Evolutionary conservation across 148 eudicot genomes (phyloP).

Genomic region (Rhododendron vialii): DNA sequence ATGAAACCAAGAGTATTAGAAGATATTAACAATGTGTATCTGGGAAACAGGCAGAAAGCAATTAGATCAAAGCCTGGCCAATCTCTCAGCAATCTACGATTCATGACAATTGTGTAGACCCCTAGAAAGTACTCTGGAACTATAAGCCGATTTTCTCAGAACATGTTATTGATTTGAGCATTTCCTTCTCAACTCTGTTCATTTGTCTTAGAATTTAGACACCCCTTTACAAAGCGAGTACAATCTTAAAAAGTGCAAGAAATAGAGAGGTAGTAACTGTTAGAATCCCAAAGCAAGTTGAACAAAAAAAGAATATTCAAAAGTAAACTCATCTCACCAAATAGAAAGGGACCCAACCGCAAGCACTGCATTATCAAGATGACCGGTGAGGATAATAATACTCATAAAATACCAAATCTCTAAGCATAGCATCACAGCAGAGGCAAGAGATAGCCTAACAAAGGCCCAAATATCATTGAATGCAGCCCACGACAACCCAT

Average conservation of each 20-base stretch:
- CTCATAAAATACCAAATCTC: constrained; percentile 84
- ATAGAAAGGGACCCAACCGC: constrained; percentile 83
- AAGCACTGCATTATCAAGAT: constrained; percentile 54
- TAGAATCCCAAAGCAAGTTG: neutral
- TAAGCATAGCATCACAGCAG: constrained; percentile 75
- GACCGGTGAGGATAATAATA: constrained; percentile 57
- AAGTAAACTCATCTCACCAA: constrained; percentile 40
- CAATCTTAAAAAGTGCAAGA: neutral
- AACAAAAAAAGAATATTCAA: neutral
- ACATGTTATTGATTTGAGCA: neutral
- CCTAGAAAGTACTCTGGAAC: neutral
- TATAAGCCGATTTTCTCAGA: neutral
- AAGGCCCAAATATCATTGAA: constrained; percentile 69
- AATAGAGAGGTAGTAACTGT: neutral
- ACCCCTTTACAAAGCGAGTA: neutral
- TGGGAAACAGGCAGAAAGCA: neutral
- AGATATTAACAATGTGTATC: neutral
- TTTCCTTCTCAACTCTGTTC: neutral
- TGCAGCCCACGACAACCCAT: constrained; percentile 53
- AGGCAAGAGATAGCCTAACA: constrained; percentile 65
- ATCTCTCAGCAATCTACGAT: neutral
- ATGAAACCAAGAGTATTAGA: neutral
- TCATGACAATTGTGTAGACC: neutral
- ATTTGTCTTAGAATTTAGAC: neutral
- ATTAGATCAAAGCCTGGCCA: neutral